Conservation (phyloP, 306 rosid genomes). For the Rosa persica region DNA sequence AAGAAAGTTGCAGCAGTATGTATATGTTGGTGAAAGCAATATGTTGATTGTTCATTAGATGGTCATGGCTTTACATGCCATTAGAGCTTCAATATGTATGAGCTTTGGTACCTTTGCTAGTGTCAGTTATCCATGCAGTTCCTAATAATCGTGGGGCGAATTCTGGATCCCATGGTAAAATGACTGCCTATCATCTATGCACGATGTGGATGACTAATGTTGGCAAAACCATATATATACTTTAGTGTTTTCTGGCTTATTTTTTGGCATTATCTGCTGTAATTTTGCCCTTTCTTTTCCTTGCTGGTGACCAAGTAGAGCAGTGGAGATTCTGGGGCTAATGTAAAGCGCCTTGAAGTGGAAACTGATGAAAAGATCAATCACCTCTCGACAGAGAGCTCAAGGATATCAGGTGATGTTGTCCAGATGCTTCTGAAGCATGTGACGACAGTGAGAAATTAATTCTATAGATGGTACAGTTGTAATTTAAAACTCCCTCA, state of each 20-base stretch:
- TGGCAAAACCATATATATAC: background rate
- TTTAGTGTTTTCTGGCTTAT: background rate
- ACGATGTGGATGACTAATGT: background rate
- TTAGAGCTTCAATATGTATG: background rate
- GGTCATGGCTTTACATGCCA: background rate
- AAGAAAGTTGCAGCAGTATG: conserved; percentile 71
- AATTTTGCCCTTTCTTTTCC: background rate
- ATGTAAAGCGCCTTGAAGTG: conserved; percentile 83
- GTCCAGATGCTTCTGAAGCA: conserved; percentile 76
- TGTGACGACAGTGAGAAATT: conserved; percentile 70
- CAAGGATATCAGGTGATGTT: conserved; percentile 69
- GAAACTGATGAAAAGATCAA: conserved; percentile 74
- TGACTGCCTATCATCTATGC: background rate
- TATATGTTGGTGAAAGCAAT: conserved; percentile 6
- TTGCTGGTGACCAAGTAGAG: conserved; percentile 41
- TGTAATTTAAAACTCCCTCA: background rate
- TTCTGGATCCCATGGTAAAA: background rate
- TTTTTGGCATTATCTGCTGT: background rate
- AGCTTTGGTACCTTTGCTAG: background rate
- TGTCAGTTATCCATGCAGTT: background rate
- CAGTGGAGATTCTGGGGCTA: conserved; percentile 96
- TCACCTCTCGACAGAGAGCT: conserved; percentile 58
- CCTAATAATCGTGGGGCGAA: background rate
- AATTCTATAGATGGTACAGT: conserved; percentile 30
- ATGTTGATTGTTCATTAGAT: background rate